These are phyloP conservation scores for Talaromyces pinophilus DNA, from an alignment of 2,329 filamentous ascomycete genomes.

Conservation along the genomic window DNA sequence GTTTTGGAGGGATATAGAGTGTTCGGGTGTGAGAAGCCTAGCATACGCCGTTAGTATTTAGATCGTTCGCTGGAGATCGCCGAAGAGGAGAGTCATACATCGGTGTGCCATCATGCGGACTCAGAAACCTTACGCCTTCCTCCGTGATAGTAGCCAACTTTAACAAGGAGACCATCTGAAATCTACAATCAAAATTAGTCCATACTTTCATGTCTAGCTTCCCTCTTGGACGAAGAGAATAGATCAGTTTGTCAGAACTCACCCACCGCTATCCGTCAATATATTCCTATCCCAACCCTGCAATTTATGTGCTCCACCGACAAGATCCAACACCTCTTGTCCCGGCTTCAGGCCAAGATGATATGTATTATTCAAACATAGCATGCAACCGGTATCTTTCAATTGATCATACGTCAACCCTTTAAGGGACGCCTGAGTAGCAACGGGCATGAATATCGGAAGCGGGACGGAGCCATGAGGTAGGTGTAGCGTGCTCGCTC, in stretches of 20 bases:
- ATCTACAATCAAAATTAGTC: conserved; percentile 56
- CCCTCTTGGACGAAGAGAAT: too few relatives aligned
- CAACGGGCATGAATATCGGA: conserved; percentile 97
- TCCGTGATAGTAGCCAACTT: conserved; percentile 93
- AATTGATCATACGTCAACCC: conserved; percentile 90
- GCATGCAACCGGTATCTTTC: conserved; percentile 80
- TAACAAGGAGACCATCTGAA: conserved; percentile 97
- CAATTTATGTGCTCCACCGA: conserved; percentile 90
- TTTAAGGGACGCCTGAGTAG: conserved; percentile 93
- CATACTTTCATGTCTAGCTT: too few relatives aligned
- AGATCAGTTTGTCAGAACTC: too few relatives aligned
- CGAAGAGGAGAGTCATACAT: conserved; percentile 59
- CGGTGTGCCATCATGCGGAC: conserved; percentile 88
- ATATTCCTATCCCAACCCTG: conserved; percentile 97
- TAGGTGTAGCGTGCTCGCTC: conserved; percentile 81
- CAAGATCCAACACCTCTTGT: conserved; percentile 78
- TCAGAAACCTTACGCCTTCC: conserved; percentile 92
- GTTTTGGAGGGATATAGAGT: conserved; percentile 94
- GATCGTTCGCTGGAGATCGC: background rate
- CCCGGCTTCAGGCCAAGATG: conserved; percentile 94
- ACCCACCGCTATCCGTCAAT: conserved; percentile 66
- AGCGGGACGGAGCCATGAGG: conserved; percentile 89
- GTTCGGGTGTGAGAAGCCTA: conserved; percentile 87
- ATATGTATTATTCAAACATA: conserved; percentile 98
- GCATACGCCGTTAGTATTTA: background rate